A percentile compares a stretch with the other conserved stretches of the same genome.
These are phyloP conservation scores for Dendrobium officinale DNA, from an alignment of 106 monocot genomes.

Conservation along the genomic window DNA sequence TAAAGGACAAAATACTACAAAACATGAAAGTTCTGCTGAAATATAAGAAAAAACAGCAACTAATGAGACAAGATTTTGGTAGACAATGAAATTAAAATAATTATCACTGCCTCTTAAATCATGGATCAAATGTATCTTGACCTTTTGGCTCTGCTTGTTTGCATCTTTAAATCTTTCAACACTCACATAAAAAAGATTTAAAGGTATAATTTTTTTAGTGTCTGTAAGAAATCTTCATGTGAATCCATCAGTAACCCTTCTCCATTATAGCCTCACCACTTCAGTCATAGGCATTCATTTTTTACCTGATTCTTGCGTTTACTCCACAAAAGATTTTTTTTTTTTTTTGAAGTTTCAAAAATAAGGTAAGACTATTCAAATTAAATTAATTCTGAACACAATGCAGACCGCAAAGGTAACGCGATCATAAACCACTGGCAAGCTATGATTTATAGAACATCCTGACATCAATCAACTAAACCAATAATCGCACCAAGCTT, in stretches of 20 bases:
- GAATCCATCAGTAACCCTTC: background rate
- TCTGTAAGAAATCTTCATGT: background rate
- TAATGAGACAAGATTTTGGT: too few relatives aligned
- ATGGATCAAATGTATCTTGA: background rate
- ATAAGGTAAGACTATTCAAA: background rate
- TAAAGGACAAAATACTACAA: too few relatives aligned
- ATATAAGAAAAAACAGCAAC: too few relatives aligned
- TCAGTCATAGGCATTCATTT: background rate
- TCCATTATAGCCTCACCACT: background rate
- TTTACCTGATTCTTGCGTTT: background rate
- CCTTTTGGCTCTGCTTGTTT: background rate
- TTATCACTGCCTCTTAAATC: background rate
- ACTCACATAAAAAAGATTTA: background rate
- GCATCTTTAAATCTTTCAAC: background rate
- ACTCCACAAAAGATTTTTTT: background rate
- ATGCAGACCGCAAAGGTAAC: background rate
- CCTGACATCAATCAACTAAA: background rate
- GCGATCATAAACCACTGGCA: background rate
- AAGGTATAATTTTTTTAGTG: background rate
- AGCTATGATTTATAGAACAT: background rate
- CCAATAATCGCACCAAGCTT: background rate
- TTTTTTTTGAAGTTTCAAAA: background rate
- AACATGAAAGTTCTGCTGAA: too few relatives aligned
- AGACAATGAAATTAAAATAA: too few relatives aligned
- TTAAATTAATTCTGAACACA: background rate